phyloP scores from a whole-genome alignment of 768 basidiomycete species.

The Amanita subjunquillea region DNA sequence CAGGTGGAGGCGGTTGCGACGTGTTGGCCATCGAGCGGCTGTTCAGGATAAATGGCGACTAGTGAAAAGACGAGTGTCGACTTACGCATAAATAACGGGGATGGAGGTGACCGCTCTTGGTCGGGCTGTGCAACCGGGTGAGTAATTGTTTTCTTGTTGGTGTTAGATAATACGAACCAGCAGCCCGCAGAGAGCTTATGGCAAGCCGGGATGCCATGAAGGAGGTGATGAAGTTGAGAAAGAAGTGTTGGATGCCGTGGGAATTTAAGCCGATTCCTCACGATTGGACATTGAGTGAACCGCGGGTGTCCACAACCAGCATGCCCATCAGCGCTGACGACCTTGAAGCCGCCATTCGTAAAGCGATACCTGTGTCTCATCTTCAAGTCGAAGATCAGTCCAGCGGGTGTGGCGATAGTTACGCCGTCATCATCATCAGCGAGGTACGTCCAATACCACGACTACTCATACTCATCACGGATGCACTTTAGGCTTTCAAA shows the following conservation, averaged over 20 bases:
- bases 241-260: background rate
- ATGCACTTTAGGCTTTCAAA: constrained; percentile 48
- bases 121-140: constrained; percentile 28
- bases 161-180: constrained; percentile 29
- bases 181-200: constrained; percentile 50
- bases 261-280: background rate
- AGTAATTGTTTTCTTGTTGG: constrained; percentile 1
- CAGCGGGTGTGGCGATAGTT: constrained; percentile 74
- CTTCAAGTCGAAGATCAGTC: constrained; percentile 72
- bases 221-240: background rate
- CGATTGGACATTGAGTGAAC: background rate
- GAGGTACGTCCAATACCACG: constrained; percentile 32
- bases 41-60: constrained; percentile 6
- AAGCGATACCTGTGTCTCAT: constrained; percentile 52
- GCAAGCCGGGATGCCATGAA: constrained; percentile 62
- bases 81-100: constrained; percentile 40
- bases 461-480: background rate
- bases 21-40: constrained; percentile 55
- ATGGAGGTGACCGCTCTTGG: constrained; percentile 38
- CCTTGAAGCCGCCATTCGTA: constrained; percentile 54
- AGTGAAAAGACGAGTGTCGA: constrained; percentile 5
- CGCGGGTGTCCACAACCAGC: too few species aligned
- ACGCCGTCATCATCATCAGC: constrained; percentile 67
- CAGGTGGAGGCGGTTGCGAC: constrained; percentile 58
- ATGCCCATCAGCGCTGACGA: constrained; percentile 55